Base-by-base conservation (phyloP, 78 protist species). In the Emiliania huxleyi region DNA sequence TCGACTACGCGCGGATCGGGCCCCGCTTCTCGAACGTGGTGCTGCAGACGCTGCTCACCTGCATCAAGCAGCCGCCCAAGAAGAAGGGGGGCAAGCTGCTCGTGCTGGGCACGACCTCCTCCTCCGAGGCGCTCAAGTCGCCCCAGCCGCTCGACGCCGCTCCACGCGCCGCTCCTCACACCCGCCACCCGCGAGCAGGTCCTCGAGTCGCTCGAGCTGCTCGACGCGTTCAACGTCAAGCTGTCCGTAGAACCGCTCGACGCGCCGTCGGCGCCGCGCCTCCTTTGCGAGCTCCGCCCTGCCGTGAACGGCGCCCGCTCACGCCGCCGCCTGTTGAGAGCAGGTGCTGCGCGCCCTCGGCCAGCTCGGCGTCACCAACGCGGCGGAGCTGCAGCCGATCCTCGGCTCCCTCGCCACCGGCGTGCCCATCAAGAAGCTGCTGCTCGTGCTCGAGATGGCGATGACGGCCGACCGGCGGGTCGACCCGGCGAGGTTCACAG, bases 21-120 rank as follows among this genome's bases (percentile, higher is more conserved):
- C 98, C 98, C 49, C 97, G 99, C 55, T 99, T 98, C 97, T 98
- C 99, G 42, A 98, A 98, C 94, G 35, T 84, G 6, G 94, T 98
- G 37, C 97, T 98, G 23, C 99, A 98, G 95, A 94, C 98, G 26
- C 94, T 98, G 21, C 87, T 96, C 2, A 98, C 97, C 29, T 93
- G 97, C 40, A 26, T 97, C 93, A 96, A 95, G 40, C 94, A 92
- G 91, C 40, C 84, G 18, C 99, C 99, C 29, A 75, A 83, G 94
- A 97, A 96, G 62, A 52, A 52, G 62, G 15, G 62, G 26, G 90
- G 93, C 62, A 95, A 95, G 56, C 95, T 99, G 33, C 83, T 98
- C 46, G 69, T 99, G 21, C 33, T 99, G 46, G 99, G 96, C 15
- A 99, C 99, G 33, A 97, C 99, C 0, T 87, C 96, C 43, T n/a